Percentiles rank a stretch among this genome's conserved stretches.
These are phyloP conservation scores for Blattamonas nauphoetae DNA, from an alignment of 78 protist species.

Conservation along the genomic window DNA sequence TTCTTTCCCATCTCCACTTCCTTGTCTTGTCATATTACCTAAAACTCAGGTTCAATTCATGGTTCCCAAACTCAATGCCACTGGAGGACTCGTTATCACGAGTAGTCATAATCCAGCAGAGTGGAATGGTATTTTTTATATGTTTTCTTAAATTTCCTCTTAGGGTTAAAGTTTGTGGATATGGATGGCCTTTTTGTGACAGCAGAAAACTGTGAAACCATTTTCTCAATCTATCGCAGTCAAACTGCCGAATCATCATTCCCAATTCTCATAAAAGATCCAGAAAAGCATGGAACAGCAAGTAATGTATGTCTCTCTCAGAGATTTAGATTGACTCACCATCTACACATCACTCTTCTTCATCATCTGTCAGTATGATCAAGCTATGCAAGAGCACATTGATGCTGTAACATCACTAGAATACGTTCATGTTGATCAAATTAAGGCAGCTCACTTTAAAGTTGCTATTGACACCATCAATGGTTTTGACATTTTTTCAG, in stretches of 20 bases:
- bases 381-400: constrained; percentile 10
- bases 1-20: too few species aligned
- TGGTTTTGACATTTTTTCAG: background rate
- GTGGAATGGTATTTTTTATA: constrained; percentile 21
- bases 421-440: background rate
- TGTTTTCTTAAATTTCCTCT: background rate
- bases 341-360: background rate
- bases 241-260: background rate
- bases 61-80: background rate
- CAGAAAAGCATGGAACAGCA: background rate
- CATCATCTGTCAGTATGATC: background rate
- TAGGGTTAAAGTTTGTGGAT: constrained; percentile 21
- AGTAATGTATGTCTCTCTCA: background rate
- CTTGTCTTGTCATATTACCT: too few species aligned
- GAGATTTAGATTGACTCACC: background rate
- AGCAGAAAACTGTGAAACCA: background rate
- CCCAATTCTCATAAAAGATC: background rate
- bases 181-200: constrained; percentile 13
- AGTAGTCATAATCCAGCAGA: constrained; percentile 27
- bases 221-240: background rate
- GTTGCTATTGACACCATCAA: constrained; percentile 25
- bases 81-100: constrained; percentile 38
- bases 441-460: background rate
- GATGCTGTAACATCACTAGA: background rate
- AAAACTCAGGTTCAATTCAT: constrained; percentile 27